A percentile compares a stretch with the other conserved stretches of the same genome.
These are phyloP conservation scores for Acacia acuminata DNA, from an alignment of 306 rosid genomes.

Conservation along the genomic window DNA sequence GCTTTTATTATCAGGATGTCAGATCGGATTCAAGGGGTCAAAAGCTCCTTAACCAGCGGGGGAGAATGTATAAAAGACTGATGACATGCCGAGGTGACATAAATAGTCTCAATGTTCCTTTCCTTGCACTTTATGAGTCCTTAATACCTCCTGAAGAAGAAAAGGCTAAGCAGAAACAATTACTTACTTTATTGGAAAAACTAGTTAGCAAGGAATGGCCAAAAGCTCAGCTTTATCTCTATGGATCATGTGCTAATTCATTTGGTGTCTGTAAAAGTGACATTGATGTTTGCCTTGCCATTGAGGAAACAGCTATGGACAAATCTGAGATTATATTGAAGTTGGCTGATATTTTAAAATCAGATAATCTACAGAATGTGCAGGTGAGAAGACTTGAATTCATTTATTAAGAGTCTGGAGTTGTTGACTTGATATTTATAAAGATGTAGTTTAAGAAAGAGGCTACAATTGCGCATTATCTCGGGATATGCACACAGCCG, in stretches of 20 bases:
- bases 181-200: constrained; percentile 63
- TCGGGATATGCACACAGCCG: background rate
- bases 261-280: constrained; percentile 94
- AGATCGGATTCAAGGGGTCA: constrained; percentile 81
- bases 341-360: constrained; percentile 81
- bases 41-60: constrained; percentile 61
- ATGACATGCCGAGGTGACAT: constrained; percentile 74
- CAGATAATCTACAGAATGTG: constrained; percentile 86
- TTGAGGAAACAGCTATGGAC: constrained; percentile 63
- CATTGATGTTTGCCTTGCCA: constrained; percentile 89
- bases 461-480: background rate
- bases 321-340: constrained; percentile 75
- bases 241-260: constrained; percentile 96
- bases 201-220: constrained; percentile 82
- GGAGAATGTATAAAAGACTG: constrained; percentile 59
- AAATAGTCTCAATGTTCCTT: constrained; percentile 55
- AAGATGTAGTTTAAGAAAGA: background rate
- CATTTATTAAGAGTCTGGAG: constrained; percentile 5
- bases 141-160: constrained; percentile 91
- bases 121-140: constrained; percentile 65
- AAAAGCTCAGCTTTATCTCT: constrained; percentile 70
- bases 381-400: constrained; percentile 61
- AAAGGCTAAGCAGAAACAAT: constrained; percentile 76
- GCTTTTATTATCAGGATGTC: constrained; percentile 62
- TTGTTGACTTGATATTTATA: background rate